A percentile compares a stretch with the other conserved stretches of the same genome.
phyloP scores from a whole-genome alignment of 176 grass and related monocot species.

The Miscanthus lutarioriparius region DNA sequence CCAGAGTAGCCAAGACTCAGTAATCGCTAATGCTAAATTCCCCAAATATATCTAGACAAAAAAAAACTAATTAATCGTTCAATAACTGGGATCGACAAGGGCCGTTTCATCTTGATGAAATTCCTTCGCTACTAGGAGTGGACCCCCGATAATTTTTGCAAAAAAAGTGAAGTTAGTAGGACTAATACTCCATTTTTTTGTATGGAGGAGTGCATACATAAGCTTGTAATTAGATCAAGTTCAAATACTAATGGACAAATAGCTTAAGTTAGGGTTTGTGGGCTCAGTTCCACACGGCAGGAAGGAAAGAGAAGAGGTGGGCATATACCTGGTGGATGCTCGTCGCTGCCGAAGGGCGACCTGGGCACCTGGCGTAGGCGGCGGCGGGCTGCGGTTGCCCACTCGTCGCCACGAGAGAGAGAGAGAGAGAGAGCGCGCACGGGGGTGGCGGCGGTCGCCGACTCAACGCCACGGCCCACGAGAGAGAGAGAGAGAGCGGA shows the following conservation, averaged over 20 bases:
- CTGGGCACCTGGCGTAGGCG: neutral
- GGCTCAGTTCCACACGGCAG: neutral
- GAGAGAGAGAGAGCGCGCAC: neutral
- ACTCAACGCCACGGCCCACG: neutral
- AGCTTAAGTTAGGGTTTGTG: neutral
- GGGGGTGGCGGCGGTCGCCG: neutral
- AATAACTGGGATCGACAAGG: neutral
- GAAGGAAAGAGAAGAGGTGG: neutral
- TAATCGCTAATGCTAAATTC: neutral
- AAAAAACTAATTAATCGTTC: neutral
- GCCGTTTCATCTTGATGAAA: neutral
- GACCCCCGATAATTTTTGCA: neutral
- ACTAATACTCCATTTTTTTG: neutral
- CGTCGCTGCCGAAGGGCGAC: neutral
- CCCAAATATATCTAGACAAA: neutral
- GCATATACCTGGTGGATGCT: neutral
- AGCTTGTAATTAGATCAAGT: neutral
- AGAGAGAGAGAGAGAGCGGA: neutral
- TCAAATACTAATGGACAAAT: neutral
- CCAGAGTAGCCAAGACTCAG: neutral
- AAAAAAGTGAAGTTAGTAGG: neutral
- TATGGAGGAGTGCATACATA: neutral
- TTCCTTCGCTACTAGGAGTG: neutral
- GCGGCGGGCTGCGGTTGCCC: neutral
- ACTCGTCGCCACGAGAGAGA: neutral